Evolutionary conservation across 768 basidiomycete genomes (phyloP), one percentile per base, ranked within the genome.

Genomic region (Tremella fuciformis): DNA sequence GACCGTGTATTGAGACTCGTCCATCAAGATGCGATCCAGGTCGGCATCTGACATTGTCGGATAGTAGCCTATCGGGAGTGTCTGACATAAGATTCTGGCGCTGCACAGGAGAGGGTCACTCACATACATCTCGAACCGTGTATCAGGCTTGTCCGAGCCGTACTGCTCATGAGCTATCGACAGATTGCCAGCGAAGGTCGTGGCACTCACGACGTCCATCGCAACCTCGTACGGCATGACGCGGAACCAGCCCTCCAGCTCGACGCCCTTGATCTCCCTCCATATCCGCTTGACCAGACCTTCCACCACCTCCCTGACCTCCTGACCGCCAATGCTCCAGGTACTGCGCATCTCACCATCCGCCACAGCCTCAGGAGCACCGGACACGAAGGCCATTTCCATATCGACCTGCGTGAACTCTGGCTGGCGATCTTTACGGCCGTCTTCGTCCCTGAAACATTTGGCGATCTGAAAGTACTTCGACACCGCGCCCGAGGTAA

Each of bases 381-480:
- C 96, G 8, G 87, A 87, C 16, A 93, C 86, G 78, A 88, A 97
- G 1, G 88, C 91, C 88, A 96, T 93, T 79, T 97, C 93, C 62
- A 97, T 78, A 84, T 97, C 93, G 60, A 97, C 81, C 79, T 97
- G 93, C 19, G 93, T 97, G 78, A 97, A 97, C 76, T 97, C 93
- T 0, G 93, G 92, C 72, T 97, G 93, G 44, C 93, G 83, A 75
- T 97, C 93, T 77, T 88, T 92, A 57, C 93, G 83, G 3, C 92
- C 91, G 70, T 90, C 91, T 77, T 97, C 93, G 76, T 97, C 93
- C 46, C 93, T 84, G 81, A 97, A 97, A 78, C 93, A 97, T 64
- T 85, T 85, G 13, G 93, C 93, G 53, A 97, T 81, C 76, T 97
- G 93, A 78, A 85, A 97, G 78, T 97, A 97, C 64, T 83, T 85